These are phyloP conservation scores for Metschnikowia santaceciliae DNA, from an alignment of 805 yeast genomes.

Conservation along the genomic window DNA sequence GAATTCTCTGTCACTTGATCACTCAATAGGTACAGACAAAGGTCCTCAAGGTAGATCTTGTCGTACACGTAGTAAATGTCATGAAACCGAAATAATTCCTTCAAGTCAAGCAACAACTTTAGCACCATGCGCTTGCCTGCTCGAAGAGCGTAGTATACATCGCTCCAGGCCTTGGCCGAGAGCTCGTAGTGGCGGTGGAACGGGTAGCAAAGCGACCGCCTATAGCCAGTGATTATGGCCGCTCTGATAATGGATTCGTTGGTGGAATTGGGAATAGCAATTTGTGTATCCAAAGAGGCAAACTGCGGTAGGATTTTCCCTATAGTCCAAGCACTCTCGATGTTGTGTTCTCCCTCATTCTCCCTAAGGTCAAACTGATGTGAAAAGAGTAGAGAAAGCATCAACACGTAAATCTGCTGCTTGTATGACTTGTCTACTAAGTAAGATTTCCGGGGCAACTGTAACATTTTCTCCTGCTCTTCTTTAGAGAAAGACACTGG, in stretches of 20 bases:
- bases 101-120: conserved; percentile 52
- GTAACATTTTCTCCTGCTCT: conserved; percentile 65
- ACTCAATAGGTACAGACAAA: conserved; percentile 67
- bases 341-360: conserved; percentile 64
- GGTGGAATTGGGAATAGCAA: conserved; percentile 31
- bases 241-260: conserved; percentile 43
- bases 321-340: conserved; percentile 92
- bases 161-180: conserved; percentile 64
- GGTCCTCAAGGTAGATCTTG: conserved; percentile 70
- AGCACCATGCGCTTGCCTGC: conserved; percentile 69
- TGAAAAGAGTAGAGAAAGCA: conserved; percentile 67
- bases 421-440: conserved; percentile 49
- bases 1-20: conserved; percentile 57
- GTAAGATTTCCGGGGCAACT: conserved; percentile 62
- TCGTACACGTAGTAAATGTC: conserved; percentile 84
- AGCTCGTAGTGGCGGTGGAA: conserved; percentile 69
- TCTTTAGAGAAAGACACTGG: conserved; percentile 52
- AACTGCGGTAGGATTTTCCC: conserved; percentile 84
- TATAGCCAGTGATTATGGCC: conserved; percentile 54
- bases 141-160: conserved; percentile 58
- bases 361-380: conserved; percentile 73
- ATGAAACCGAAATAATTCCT: conserved; percentile 76
- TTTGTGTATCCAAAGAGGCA: conserved; percentile 61
- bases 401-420: conserved; percentile 52
- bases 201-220: conserved; percentile 79